A percentile compares a stretch with the other conserved stretches of the same genome.
These are phyloP conservation scores for Ophiocordyceps polyrhachis-furcata DNA, from an alignment of 2,329 filamentous ascomycete genomes.

Conservation along the genomic window DNA sequence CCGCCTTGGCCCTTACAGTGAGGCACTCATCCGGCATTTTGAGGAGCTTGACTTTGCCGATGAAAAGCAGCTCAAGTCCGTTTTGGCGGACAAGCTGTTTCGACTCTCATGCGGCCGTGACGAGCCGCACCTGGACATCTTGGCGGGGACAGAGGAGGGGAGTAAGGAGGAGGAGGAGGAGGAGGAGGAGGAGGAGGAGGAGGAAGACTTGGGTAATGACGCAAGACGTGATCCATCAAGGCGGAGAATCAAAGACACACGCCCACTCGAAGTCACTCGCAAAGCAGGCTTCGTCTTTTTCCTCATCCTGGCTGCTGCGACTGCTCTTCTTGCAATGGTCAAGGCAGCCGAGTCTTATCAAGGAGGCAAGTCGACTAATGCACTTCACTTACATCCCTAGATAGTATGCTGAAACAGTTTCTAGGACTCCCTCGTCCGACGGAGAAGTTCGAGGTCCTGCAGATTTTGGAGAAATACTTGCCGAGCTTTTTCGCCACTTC, in stretches of 20 bases:
- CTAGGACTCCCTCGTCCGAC: slow-evolving; percentile 14
- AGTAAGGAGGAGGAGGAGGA: neutral
- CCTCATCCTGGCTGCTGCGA: neutral
- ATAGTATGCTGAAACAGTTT: too few relatives aligned
- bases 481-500: slow-evolving; percentile 35
- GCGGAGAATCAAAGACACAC: neutral
- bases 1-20: slow-evolving; percentile 5
- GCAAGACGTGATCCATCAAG: too few relatives aligned
- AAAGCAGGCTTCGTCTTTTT: neutral
- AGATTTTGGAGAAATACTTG: slow-evolving; percentile 27
- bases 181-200: neutral
- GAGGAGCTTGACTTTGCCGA: slow-evolving; percentile 2
- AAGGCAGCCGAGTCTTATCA: neutral
- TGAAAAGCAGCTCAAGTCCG: slow-evolving; percentile 1
- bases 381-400: neutral
- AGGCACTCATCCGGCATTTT: slow-evolving; percentile 1
- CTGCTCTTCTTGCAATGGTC: neutral
- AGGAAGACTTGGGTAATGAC: too few relatives aligned
- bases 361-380: neutral
- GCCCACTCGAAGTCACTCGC: slow-evolving; percentile 4
- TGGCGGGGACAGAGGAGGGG: neutral
- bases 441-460: slow-evolving; percentile 13
- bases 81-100: slow-evolving; percentile 5
- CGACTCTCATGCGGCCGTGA: slow-evolving; percentile 1
- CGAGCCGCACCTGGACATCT: neutral